phyloP scores from a whole-genome alignment of 139 green algal genomes.

The Klebsormidium nitens region DNA sequence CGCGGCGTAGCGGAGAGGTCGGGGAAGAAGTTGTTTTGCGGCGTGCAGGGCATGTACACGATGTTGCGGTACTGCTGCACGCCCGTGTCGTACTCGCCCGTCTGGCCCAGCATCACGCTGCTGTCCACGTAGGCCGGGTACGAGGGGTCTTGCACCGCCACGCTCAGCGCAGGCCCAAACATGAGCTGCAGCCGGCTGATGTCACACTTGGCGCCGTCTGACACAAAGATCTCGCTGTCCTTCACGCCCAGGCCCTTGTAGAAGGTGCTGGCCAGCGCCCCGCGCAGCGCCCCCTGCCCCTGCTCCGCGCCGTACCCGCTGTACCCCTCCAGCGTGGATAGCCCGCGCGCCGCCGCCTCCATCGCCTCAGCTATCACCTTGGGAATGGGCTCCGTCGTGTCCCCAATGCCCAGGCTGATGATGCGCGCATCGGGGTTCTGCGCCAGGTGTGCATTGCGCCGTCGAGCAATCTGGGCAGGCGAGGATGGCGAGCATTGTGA shows the following conservation, averaged over 20 bases:
- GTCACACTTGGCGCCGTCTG: slow-evolving; percentile 98
- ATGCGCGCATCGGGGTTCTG: slow-evolving; percentile 91
- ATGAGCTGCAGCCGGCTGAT: slow-evolving; percentile 87
- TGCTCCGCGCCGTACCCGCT: slow-evolving; percentile 95
- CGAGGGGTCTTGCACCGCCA: slow-evolving; percentile 84
- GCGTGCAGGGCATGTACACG: slow-evolving; percentile 88
- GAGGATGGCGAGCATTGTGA: neutral
- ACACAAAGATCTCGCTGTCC: slow-evolving; percentile 90
- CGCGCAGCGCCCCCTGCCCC: slow-evolving; percentile 71
- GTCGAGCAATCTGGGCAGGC: slow-evolving; percentile 71
- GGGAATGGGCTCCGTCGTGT: slow-evolving; percentile 98
- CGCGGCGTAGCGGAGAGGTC: slow-evolving; percentile 71
- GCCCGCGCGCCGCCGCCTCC: slow-evolving; percentile 52
- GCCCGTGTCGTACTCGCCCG: slow-evolving; percentile 66
- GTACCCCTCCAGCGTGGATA: slow-evolving; percentile 91
- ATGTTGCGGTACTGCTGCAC: slow-evolving; percentile 78
- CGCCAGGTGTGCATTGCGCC: slow-evolving; percentile 85
- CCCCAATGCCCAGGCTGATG: slow-evolving; percentile 95
- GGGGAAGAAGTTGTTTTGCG: slow-evolving; percentile 97
- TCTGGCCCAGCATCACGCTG: slow-evolving; percentile 96
- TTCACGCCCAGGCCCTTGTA: slow-evolving; percentile 66
- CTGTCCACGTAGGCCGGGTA: slow-evolving; percentile 99
- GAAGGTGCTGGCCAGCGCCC: slow-evolving; percentile 70
- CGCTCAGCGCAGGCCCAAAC: slow-evolving; percentile 56
- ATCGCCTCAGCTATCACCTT: slow-evolving; percentile 69